Percentiles rank a stretch among this genome's conserved stretches.
These are phyloP conservation scores for Globisporangium polare DNA, from an alignment of 352 stramenopile genomes.

Conservation along the genomic window DNA sequence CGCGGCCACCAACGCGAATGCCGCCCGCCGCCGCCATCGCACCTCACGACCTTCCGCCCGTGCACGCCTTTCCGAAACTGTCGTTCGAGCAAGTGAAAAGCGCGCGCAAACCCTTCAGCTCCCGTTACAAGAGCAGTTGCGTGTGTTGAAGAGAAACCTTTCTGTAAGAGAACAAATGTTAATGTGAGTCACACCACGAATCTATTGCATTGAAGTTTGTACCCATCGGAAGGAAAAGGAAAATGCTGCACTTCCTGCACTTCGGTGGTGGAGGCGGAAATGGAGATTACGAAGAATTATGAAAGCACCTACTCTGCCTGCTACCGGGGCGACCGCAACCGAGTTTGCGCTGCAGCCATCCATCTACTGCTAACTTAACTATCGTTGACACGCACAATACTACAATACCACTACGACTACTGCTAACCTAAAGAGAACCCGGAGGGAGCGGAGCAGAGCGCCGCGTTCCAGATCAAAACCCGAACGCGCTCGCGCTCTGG, in stretches of 20 bases:
- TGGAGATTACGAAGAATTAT: slow-evolving; percentile 5
- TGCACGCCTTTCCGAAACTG: slow-evolving; percentile 21
- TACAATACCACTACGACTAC: slow-evolving; percentile 14
- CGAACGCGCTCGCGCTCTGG: slow-evolving; percentile 64
- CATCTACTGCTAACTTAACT: slow-evolving; percentile 22
- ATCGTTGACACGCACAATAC: slow-evolving; percentile 15
- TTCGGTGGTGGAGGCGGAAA: not conserved
- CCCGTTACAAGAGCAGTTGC: slow-evolving; percentile 13
- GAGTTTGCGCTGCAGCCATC: slow-evolving; percentile 19
- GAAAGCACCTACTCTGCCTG: slow-evolving; percentile 9
- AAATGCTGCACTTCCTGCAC: not conserved
- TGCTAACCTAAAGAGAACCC: slow-evolving; percentile 5
- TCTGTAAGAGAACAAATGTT: slow-evolving; percentile 16
- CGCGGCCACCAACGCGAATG: not conserved
- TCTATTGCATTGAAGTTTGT: slow-evolving; percentile 1
- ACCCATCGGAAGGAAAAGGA: not conserved
- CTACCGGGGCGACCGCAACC: slow-evolving; percentile 7
- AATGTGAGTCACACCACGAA: not conserved
- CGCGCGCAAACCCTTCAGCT: not conserved
- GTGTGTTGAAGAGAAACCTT: slow-evolving; percentile 7
- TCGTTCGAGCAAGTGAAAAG: not conserved
- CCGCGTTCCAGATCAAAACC: slow-evolving; percentile 46
- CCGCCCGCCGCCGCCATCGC: not conserved
- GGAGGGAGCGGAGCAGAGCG: not conserved
- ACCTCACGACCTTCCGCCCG: not conserved